Evolutionary conservation across 805 yeast genomes (phyloP), one percentile per base, ranked within the genome.

Genomic region (Saccharomycopsis selenospora): DNA sequence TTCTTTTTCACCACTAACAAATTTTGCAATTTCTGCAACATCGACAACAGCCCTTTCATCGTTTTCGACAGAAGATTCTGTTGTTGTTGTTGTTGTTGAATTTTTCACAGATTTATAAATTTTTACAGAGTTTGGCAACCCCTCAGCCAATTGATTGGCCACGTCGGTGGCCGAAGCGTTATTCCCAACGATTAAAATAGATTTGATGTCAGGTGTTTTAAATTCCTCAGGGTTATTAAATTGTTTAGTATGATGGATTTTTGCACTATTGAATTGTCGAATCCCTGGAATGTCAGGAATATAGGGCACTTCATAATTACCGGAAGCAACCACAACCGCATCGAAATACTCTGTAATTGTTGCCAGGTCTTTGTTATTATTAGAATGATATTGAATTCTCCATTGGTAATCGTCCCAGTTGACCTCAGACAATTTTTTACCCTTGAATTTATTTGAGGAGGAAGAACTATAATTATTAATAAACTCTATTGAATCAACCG

Each of bases 111-210:
- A 33, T 33, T 33, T 33, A 10, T 33, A 33, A 14, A 33, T 20
- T 10, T 33, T 33, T 7, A 20, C 18, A 10, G 6, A 10, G 13
- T 10, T 4, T 6, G n/a, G 20, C 18, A 33, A 14, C 38, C 17
- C 17, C 4, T 4, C 38, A 1, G 79, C 74, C 20, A 80, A 59
- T 59, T 83, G 89, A 50, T 71, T 72, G 2, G 86, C 75, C 29
- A 85, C 66, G 59, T 87, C 95, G 17, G 77, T 74, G 23, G 90
- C 95, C 26, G 88, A 79, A 2, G 91, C 82, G 6, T 81, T 78
- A 56, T 80, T 81, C 0, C 95, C 95, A n/a, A 85, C 76, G 4
- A 85, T 72, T 41, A 85, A 61, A n/a, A 80, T 77, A 14, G 7
- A 14, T 33, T 33, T 33, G n/a, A n/a, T n/a, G 26, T 63, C 69